Base-by-base conservation (phyloP, 2,329 filamentous ascomycete species). In the Claviceps quebecensis region DNA sequence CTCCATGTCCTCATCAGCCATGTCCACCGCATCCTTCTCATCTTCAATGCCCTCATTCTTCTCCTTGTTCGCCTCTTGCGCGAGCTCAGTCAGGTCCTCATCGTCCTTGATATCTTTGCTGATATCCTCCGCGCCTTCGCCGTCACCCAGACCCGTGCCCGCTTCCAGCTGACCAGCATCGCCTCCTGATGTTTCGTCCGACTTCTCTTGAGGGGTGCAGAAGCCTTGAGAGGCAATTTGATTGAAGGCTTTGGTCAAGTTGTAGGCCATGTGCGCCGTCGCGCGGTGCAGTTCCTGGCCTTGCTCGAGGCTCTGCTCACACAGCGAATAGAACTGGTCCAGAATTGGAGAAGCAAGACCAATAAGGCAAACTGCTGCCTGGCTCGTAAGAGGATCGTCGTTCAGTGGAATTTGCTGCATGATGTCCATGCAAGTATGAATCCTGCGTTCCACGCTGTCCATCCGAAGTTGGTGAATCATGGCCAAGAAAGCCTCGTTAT, bases 41-140 rank as follows among this genome's bases (percentile, higher is more conserved):
- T 89, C 82, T 57, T 90, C 83, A 51, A 89, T 84, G 16, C 86
- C 83, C 1, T 73, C 75, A 11, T 71, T 69, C 39, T 78, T 72
- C 56, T 85, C 78, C 55, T 81, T 77, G 54, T 87, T 84, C 43
- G 82, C 77, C 60, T 96, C 86, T 64, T 96, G 87, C 0, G 93
- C 91, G 45, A 98, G 73, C 58, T 98, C 93, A 0, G 86, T 82
- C 4, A 98, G 71, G 63, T 98, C 90, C 65, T 99, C 93, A 54
- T 98, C 91, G 16, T 91, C 84, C 56, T 87, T 81, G 46, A 98
- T 85, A 61, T 98, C 93, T 64, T 98, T 97, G 68, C 90, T 97
- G 57, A 98, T 97, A 66, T 98, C 91, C 63, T 98, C 90, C 4
- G 86, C 90, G 17, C 91, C 94, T 66, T 96, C 87, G 11, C 93